Conservation (phyloP, 129 eudicot species). For the Saposhnikovia divaricata region DNA sequence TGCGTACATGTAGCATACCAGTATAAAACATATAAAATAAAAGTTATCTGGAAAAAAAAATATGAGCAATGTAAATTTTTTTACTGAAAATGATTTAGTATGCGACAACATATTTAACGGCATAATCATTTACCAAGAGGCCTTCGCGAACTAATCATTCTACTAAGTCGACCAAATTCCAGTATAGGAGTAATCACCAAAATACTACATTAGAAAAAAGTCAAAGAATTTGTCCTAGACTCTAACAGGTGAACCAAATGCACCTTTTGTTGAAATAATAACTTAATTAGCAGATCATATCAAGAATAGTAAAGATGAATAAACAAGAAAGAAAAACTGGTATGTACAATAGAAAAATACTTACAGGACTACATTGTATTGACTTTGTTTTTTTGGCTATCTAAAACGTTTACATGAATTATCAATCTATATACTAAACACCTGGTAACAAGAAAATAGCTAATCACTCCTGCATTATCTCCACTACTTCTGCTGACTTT, state of each 20-base stretch:
- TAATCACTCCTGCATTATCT: no score
- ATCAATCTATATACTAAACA: no score
- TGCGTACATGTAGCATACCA: not conserved
- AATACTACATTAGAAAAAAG: conserved; percentile 29
- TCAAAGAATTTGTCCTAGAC: conserved; percentile 49
- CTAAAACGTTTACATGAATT: no score
- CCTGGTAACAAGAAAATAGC: no score
- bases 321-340: no score
- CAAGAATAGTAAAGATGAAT: no score
- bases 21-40: not conserved
- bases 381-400: no score
- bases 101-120: not conserved
- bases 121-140: not conserved
- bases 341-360: no score
- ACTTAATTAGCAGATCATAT: no score
- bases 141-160: not conserved
- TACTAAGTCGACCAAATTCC: not conserved
- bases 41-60: not conserved
- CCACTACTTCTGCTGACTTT: no score
- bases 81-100: not conserved
- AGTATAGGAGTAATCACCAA: conserved; percentile 23
- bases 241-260: conserved; percentile 17
- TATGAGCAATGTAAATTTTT: not conserved
- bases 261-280: no score
- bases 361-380: no score